A percentile compares a stretch with the other conserved stretches of the same genome.
phyloP scores from a whole-genome alignment of 768 basidiomycete genomes.

The Lactifluus echinatus region DNA sequence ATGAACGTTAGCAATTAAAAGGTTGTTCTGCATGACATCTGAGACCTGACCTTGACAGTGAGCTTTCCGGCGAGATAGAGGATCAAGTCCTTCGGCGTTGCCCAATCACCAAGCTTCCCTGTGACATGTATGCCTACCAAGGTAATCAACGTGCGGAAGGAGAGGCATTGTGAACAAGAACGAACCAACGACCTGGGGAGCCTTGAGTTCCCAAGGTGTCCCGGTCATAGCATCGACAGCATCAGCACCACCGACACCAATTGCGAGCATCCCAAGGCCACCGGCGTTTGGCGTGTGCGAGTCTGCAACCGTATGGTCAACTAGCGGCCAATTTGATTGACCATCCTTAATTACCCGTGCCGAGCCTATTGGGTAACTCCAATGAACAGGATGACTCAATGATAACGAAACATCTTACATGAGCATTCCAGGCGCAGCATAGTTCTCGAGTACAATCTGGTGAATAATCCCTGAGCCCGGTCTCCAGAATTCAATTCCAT shows the following conservation, averaged over 20 bases:
- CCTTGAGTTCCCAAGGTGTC: slow-evolving; percentile 97
- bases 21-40: slow-evolving; percentile 25
- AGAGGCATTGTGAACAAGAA: background rate
- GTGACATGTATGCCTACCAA: slow-evolving; percentile 73
- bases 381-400: slow-evolving; percentile 8
- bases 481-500: slow-evolving; percentile 96
- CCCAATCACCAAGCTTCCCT: slow-evolving; percentile 83
- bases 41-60: slow-evolving; percentile 79
- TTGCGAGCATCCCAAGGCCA: slow-evolving; percentile 91
- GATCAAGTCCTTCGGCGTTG: slow-evolving; percentile 94
- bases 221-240: slow-evolving; percentile 97
- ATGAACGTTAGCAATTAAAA: background rate
- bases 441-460: slow-evolving; percentile 96
- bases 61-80: slow-evolving; percentile 89
- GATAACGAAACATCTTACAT: slow-evolving; percentile 44
- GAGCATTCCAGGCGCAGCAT: slow-evolving; percentile 90
- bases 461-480: slow-evolving; percentile 95
- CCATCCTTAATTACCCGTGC: slow-evolving; percentile 49
- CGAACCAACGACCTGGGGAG: slow-evolving; percentile 74
- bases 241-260: slow-evolving; percentile 98
- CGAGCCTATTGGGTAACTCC: slow-evolving; percentile 44
- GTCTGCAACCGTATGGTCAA: slow-evolving; percentile 37
- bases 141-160: background rate
- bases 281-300: slow-evolving; percentile 98
- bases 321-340: background rate